A percentile compares a stretch with the other conserved stretches of the same genome.
These are phyloP conservation scores for Fusarium sp. DNA, from an alignment of 2,329 filamentous ascomycete genomes.

Conservation along the genomic window DNA sequence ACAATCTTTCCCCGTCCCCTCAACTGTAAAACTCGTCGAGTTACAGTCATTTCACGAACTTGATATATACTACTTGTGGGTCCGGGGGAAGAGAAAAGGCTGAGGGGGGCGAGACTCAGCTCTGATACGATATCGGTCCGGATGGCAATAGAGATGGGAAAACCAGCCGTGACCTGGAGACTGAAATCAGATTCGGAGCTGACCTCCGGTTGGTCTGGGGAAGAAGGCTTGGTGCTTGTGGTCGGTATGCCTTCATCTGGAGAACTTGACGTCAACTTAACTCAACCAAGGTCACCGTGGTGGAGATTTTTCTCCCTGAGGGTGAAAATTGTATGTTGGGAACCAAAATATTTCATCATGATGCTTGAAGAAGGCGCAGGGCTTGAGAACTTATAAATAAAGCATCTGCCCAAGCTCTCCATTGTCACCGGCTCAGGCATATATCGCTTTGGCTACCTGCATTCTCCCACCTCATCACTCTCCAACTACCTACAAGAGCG, in stretches of 20 bases:
- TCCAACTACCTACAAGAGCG: background rate
- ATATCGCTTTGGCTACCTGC: background rate
- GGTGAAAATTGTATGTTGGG: background rate
- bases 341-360: slow-evolving; percentile 1
- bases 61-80: slow-evolving; percentile 2
- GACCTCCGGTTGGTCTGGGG: slow-evolving; percentile 19
- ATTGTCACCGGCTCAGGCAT: background rate
- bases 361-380: background rate
- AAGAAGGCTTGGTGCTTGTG: background rate
- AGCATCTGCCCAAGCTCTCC: background rate
- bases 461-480: background rate
- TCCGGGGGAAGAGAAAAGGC: background rate
- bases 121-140: background rate
- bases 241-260: slow-evolving; percentile 13
- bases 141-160: background rate
- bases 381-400: slow-evolving; percentile 2
- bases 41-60: background rate
- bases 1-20: background rate
- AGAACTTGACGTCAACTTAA: slow-evolving; percentile 30
- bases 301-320: background rate
- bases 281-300: background rate
- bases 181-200: slow-evolving; percentile 9
- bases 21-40: background rate
- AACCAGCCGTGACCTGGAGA: background rate
- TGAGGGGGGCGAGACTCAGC: background rate